Conservation (phyloP, 441 rosid species). For the Corymbia calophylla region DNA sequence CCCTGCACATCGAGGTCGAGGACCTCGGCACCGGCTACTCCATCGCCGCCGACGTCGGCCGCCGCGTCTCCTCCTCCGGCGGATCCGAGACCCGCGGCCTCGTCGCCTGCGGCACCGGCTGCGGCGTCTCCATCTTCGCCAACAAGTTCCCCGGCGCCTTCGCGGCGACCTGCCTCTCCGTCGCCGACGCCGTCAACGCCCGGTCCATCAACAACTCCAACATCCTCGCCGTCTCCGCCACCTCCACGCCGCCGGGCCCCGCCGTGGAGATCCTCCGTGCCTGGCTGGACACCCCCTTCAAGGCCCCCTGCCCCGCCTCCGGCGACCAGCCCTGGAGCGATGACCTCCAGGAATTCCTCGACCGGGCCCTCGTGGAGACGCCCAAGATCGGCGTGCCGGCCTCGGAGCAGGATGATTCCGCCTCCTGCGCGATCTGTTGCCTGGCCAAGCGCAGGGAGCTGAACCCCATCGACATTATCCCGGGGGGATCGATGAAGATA, state of each 20-base stretch:
- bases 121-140: constrained; percentile 81
- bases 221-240: constrained; percentile 76
- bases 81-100: constrained; percentile 45
- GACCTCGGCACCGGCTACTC: constrained; percentile 77
- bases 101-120: constrained; percentile 75
- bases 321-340: constrained; percentile 42
- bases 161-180: constrained; percentile 69
- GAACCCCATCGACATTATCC: constrained; percentile 51
- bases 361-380: constrained; percentile 43
- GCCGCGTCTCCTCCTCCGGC: constrained; percentile 48
- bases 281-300: constrained; percentile 71
- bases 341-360: constrained; percentile 43
- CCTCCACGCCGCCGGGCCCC: constrained; percentile 36
- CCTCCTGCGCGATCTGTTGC: constrained; percentile 46
- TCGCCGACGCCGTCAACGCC: constrained; percentile 55
- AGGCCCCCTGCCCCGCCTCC: constrained; percentile 76
- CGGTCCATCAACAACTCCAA: constrained; percentile 82
- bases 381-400: constrained; percentile 29
- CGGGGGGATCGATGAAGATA: constrained; percentile 80
- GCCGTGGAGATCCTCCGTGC: constrained; percentile 58
- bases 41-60: constrained; percentile 78
- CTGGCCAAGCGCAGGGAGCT: constrained; percentile 56
- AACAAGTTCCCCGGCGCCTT: constrained; percentile 84
- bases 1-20: constrained; percentile 70
- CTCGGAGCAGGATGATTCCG: background rate